phyloP scores from a whole-genome alignment of 140 eudicot genomes.

The Stevia rebaudiana region DNA sequence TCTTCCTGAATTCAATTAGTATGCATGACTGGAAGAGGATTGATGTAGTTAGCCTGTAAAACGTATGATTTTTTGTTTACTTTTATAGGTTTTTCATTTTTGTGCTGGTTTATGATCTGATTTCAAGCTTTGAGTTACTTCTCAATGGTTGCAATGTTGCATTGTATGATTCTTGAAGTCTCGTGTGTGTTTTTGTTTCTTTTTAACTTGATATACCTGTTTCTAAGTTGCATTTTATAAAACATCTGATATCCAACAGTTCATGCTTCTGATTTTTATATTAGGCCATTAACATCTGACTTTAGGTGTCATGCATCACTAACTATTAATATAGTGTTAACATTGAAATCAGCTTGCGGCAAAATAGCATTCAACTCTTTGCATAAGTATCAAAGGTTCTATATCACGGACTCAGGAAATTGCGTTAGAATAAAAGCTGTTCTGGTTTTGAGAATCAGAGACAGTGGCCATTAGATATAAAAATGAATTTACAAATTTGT shows the following conservation, averaged over 20 bases:
- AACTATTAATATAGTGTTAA: not conserved
- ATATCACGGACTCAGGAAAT: not conserved
- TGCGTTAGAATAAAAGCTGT: too few relatives aligned
- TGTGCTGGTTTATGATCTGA: not conserved
- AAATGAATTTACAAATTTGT: too few relatives aligned
- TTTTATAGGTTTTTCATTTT: not conserved
- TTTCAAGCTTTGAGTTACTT: not conserved
- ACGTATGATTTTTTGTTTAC: slow-evolving; percentile 10
- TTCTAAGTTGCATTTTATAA: slow-evolving; percentile 12
- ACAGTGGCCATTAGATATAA: too few relatives aligned
- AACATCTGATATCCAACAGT: not conserved
- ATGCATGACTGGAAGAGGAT: slow-evolving; percentile 12
- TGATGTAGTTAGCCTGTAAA: slow-evolving; percentile 2
- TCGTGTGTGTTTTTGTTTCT: not conserved
- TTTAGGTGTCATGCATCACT: not conserved
- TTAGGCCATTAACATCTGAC: not conserved
- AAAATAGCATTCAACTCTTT: not conserved
- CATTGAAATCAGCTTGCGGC: not conserved
- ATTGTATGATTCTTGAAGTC: not conserved
- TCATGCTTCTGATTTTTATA: slow-evolving; percentile 4
- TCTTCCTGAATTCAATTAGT: not conserved
- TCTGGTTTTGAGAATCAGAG: too few relatives aligned
- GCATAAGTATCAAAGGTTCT: not conserved
- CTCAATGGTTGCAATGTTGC: slow-evolving; percentile 9
- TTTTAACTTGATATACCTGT: not conserved